Evolutionary conservation across 148 eudicot genomes (phyloP).

Genomic region (Fallopia convolvulus): DNA sequence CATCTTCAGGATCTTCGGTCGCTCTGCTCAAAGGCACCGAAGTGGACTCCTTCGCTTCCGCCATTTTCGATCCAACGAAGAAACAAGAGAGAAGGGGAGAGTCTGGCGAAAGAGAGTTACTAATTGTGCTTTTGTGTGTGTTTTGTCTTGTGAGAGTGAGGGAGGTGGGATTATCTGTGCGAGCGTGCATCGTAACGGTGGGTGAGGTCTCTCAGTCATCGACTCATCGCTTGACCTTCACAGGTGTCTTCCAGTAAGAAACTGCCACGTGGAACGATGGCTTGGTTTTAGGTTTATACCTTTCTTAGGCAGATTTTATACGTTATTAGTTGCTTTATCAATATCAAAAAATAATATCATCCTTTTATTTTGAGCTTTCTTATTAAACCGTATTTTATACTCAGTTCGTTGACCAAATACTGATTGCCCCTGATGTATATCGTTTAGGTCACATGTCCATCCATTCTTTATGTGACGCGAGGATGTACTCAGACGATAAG

Average conservation of each 20-base stretch:
- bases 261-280: not conserved
- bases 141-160: not conserved
- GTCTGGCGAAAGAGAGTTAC: not conserved
- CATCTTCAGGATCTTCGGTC: conserved; percentile 35
- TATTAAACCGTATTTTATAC: not conserved
- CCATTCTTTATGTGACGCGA: too few species aligned
- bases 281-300: not conserved
- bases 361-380: not conserved
- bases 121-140: not conserved
- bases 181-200: conserved; percentile 4
- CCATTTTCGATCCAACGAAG: conserved; percentile 21
- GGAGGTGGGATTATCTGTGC: conserved; percentile 1
- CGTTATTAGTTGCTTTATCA: not conserved
- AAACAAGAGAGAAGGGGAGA: conserved; percentile 2
- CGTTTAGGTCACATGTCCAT: not conserved
- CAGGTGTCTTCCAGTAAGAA: not conserved
- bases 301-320: not conserved
- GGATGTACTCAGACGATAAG: too few species aligned
- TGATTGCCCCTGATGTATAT: not conserved
- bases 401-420: not conserved
- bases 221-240: not conserved
- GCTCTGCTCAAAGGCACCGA: conserved; percentile 37
- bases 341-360: too few species aligned
- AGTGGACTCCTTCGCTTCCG: conserved; percentile 46
- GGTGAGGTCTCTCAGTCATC: not conserved